phyloP scores from a whole-genome alignment of 1,284 basidiomycete genomes.

The Malassezia yamatoensis region DNA sequence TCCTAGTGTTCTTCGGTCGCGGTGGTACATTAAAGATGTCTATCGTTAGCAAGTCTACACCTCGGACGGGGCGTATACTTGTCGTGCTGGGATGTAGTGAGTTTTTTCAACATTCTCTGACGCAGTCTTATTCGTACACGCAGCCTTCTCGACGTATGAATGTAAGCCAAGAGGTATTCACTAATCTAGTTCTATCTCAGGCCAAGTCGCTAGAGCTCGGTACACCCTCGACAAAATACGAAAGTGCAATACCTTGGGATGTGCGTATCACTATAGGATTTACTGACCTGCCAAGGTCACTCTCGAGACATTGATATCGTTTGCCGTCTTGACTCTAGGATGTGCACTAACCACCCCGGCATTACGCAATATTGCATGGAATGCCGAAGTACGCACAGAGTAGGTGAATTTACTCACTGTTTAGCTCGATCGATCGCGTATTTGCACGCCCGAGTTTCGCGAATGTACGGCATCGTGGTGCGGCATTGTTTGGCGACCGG shows the following conservation, averaged over 20 bases:
- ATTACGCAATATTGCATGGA: constrained; percentile 16
- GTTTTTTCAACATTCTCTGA: background rate
- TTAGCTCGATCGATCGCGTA: constrained; percentile 13
- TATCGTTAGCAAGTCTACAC: too few species aligned
- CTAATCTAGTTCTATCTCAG: constrained; percentile 14
- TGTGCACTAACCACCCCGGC: constrained; percentile 11
- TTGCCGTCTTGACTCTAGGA: constrained; percentile 15
- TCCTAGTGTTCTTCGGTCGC: background rate
- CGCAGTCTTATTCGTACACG: constrained; percentile 18
- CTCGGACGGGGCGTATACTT: background rate
- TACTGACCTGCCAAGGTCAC: constrained; percentile 7
- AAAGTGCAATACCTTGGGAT: constrained; percentile 11
- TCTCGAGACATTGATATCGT: constrained; percentile 9
- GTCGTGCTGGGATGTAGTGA: constrained; percentile 6
- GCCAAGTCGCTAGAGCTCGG: constrained; percentile 15
- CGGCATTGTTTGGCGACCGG: constrained; percentile 9
- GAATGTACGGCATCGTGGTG: constrained; percentile 18
- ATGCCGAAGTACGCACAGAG: constrained; percentile 13
- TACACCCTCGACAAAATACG: constrained; percentile 11
- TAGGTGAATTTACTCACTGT: constrained; percentile 1
- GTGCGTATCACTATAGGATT: constrained; percentile 2
- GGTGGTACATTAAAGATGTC: too few species aligned
- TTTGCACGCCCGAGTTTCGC: constrained; percentile 16
- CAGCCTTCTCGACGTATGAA: constrained; percentile 20
- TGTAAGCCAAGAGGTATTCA: constrained; percentile 3